Evolutionary conservation across 2,329 filamentous ascomycete genomes (phyloP).

Genomic region (Ceratocystis harringtonii): DNA sequence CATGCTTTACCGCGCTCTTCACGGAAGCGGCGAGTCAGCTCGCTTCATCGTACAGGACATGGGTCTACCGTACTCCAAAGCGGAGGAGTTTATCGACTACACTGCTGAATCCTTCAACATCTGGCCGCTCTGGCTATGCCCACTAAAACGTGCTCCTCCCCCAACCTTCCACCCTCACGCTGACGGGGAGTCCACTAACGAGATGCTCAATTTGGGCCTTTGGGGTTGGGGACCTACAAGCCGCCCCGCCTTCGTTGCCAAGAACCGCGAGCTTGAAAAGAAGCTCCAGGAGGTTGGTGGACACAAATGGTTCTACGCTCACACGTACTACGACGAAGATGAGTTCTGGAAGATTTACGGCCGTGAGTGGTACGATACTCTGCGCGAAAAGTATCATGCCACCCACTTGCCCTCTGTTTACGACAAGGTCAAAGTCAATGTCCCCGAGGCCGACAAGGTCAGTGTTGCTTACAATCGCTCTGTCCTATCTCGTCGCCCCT

Average conservation of each 20-base stretch:
- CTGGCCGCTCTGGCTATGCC: constrained; percentile 47
- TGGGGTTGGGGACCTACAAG: constrained; percentile 61
- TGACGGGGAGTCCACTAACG: constrained; percentile 20
- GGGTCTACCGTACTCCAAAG: constrained; percentile 38
- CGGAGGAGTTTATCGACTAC: constrained; percentile 41
- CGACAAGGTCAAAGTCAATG: constrained; percentile 51
- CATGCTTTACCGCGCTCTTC: constrained; percentile 58
- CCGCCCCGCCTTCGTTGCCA: constrained; percentile 44
- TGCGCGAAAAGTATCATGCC: constrained; percentile 49
- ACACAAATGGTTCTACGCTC: constrained; percentile 77
- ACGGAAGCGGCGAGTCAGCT: constrained; percentile 48
- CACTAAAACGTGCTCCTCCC: constrained; percentile 33
- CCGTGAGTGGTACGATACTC: constrained; percentile 42
- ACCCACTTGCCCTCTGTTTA: constrained; percentile 49
- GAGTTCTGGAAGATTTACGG: constrained; percentile 55
- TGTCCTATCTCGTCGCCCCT: constrained; percentile 36
- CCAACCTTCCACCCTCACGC: constrained; percentile 42
- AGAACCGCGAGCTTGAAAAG: constrained; percentile 56
- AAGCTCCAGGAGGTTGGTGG: constrained; percentile 56
- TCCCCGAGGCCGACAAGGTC: constrained; percentile 29
- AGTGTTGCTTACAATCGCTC: constrained; percentile 28
- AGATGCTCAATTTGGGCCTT: constrained; percentile 50
- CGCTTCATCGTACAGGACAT: constrained; percentile 57
- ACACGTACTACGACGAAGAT: constrained; percentile 63
- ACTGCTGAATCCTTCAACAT: constrained; percentile 35